Base-by-base conservation (phyloP, 2,329 filamentous ascomycete species). In the Aspergillus aculeatus region DNA sequence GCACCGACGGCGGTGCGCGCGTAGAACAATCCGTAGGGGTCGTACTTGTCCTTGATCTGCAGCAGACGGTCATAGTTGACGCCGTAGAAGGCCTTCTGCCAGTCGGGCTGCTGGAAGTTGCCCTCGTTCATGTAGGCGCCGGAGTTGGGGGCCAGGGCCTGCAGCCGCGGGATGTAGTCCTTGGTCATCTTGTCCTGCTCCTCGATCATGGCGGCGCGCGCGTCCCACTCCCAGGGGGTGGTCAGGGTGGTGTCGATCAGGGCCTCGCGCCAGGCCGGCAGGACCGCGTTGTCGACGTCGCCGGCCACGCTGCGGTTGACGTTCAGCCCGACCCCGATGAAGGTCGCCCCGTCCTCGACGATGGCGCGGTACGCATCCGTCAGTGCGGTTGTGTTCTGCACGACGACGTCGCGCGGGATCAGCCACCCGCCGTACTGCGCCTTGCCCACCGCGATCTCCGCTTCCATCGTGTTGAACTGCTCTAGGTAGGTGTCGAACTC, bases 61-160 rank as follows among this genome's bases (percentile, higher is more conserved):
- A 48, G 16, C 7, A 62, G 14, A 4, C n/a, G 10, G 3, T 29
- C 47, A 38, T 62, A 59, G 31, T 62, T 59, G 12, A 32, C 26
- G 11, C 60, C 57, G 7, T 57, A 62, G 24, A 59, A 62, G 0
- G 47, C 57, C 50, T 41, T 14, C 44, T 62, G 32, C 32, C 48
- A 62, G 23, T 60, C 12, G 1, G 54, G 60, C 35, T 62, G 60
- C 24, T 32, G 54, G 47, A 60, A 60, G 35, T 60, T 56, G 9
- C 29, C 60, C 54, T 62, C 57, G 16, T 57, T 59, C 53, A 62
- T 48, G 47, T 62, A 62, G 16, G 56, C 59, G 2, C 57, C 60
- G 6, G 59, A 59, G 38, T 54, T 47, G 7, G 52, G 52, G 7
- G 52, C 16, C 24, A 54, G n/a, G 12, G 35, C 52, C n/a, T 54